A percentile compares a stretch with the other conserved stretches of the same genome.
These are phyloP conservation scores for Huntiella bhutanensis DNA, from an alignment of 2,329 filamentous ascomycete species.

Conservation along the genomic window DNA sequence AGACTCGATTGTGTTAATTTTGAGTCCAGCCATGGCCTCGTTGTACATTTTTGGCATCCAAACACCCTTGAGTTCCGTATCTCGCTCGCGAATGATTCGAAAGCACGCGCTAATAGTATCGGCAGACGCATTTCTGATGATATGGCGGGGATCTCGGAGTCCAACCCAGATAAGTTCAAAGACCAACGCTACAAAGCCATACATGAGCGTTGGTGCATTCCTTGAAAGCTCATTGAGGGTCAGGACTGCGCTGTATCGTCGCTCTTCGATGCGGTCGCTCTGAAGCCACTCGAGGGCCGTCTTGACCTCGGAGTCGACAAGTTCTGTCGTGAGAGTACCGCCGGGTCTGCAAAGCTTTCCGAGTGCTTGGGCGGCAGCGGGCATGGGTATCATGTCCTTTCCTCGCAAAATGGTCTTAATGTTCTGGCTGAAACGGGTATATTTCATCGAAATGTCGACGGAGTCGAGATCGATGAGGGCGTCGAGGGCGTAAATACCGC, in stretches of 20 bases:
- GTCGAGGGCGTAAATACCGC: conserved; percentile 81
- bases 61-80: conserved; percentile 65
- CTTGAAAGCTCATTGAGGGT: conserved; percentile 77
- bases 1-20: conserved; percentile 62
- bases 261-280: conserved; percentile 80
- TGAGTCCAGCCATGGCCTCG: conserved; percentile 64
- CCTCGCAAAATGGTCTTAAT: conserved; percentile 74
- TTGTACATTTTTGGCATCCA: conserved; percentile 87
- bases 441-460: conserved; percentile 82
- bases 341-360: conserved; percentile 83
- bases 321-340: conserved; percentile 79
- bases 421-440: conserved; percentile 82
- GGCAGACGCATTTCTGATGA: conserved; percentile 80
- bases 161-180: conserved; percentile 95
- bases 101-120: conserved; percentile 92
- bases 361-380: conserved; percentile 71
- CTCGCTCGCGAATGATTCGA: conserved; percentile 83
- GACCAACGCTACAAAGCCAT: conserved; percentile 84
- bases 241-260: conserved; percentile 81
- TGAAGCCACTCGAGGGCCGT: conserved; percentile 93
- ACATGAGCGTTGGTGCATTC: conserved; percentile 88
- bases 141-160: conserved; percentile 68
- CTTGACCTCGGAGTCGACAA: conserved; percentile 93
- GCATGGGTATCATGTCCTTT: conserved; percentile 80
- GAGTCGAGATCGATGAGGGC: conserved; percentile 91